Evolutionary conservation across 2,329 filamentous ascomycete species (phyloP), one percentile per base, ranked within the genome.

Genomic region (Penicillium sp.): DNA sequence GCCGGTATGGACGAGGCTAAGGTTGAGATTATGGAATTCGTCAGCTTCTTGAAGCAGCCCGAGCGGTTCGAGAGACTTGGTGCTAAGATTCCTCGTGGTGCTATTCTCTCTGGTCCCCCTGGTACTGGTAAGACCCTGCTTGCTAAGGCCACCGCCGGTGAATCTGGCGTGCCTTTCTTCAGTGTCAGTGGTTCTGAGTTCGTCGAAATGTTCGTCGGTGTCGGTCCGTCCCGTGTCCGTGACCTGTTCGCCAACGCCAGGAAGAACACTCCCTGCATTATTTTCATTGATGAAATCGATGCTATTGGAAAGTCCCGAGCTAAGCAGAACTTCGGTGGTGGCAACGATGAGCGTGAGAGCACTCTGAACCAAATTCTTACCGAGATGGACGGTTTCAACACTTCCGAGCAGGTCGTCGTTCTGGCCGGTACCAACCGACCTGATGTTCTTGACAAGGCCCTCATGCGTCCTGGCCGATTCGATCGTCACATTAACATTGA

Each of bases 361-460:
- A 99, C 95, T 0, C 87, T 99, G 27, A 99, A 99, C 77, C 95
- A 99, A 78, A 98, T 99, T 60, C 81, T 99, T 53, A 99, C 95
- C 0, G 95, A 99, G 76, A 99, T 99, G 95, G 95, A 99, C 73
- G 95, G 93, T 57, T 98, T 98, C 86, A 97, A 97, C 77, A 98
- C 93, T 8, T 86, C 89, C 2, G 93, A 98, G 70, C 93, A 98
- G 78, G 91, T 99, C 43, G 93, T 99, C 53, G 95, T 99, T 31
- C 84, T 99, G 61, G 95, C 95, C 49, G 95, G 95, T 79, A 99
- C 95, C 55, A 99, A 99, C 79, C 85, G 95, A 78, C 90, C 92
- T 11, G 95, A 99, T 74, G 87, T 98, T 48, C 85, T 99, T 43
- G 95, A 99, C 75, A 92, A 95, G 80, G 95, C 95, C 8, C 81